phyloP scores from a whole-genome alignment of 176 grass and related monocot species.

The Carex kokanica region DNA sequence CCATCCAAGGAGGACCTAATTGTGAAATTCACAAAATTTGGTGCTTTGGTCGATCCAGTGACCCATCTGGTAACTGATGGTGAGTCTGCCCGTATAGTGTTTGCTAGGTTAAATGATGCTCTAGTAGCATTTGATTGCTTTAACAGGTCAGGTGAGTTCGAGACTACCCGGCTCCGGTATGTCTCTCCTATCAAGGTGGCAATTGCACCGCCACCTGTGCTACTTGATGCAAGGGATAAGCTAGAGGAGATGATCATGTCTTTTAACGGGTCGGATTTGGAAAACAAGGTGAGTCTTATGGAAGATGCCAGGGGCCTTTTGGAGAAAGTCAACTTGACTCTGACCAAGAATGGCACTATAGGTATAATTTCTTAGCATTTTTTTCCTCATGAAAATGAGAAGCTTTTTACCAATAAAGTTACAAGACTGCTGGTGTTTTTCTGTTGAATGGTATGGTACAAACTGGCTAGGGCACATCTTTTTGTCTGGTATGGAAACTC shows the following conservation, averaged over 20 bases:
- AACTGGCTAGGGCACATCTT: background rate
- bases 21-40: too few species aligned
- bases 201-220: constrained; percentile 1
- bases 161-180: too few species aligned
- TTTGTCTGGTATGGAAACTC: background rate
- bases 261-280: constrained; percentile 18
- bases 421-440: background rate
- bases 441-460: background rate
- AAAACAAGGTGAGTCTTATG: constrained; percentile 33
- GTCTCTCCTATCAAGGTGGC: background rate
- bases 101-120: too few species aligned
- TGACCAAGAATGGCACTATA: constrained; percentile 14
- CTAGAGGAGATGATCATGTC: constrained; percentile 33
- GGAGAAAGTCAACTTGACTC: constrained; percentile 35
- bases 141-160: too few species aligned
- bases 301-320: constrained; percentile 35
- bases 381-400: background rate
- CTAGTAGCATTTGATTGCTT: too few species aligned
- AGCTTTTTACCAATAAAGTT: background rate
- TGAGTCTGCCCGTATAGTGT: too few species aligned
- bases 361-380: background rate
- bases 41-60: too few species aligned
- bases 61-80: too few species aligned
- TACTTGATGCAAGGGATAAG: constrained; percentile 36
- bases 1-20: too few species aligned